Base-by-base conservation (phyloP, 345 rosid genomes). In the Microthlaspi erraticum region DNA sequence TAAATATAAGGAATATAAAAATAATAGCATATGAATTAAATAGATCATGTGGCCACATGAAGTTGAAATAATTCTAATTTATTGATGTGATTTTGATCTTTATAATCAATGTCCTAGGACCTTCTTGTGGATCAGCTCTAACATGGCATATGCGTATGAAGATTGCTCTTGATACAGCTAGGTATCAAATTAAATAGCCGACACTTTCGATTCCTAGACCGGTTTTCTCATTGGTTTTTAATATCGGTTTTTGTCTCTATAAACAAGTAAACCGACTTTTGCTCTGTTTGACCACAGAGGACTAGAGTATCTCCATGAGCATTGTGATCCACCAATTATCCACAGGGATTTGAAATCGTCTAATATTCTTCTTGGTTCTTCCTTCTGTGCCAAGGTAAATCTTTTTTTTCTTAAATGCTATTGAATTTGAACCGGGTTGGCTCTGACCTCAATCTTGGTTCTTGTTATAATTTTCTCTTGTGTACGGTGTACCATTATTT, bases 291-390 rank as follows among this genome's bases (percentile, higher is more conserved):
- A 77, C 60, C 8, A 10, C 85, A 93, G 98, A 83, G 98, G 96
- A 74, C 70, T 93, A 79, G 98, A 93, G 78, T 87, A 89, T 85
- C 84, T 93, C 36, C 98, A 93, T 56, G 96, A 89, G 74, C 94
- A 77, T 77, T 86, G 96, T 87, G 83, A 74, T 62, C 98, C 98
- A 59, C 72, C 78, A 66, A 81, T 93, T 74, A 91, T 93, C 64
- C 98, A 91, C 80, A 91, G 98, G 79, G 98, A 93, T 81, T 81
- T 93, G 81, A 93, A 93, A 86, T 85, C 97, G 0, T 92, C 97
- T 29, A 93, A 93, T 80, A 85, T 93, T 57, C 98, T 93, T 72
- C 78, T 93, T 76, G 98, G 89, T 78, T 80, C 93, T 64, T 83
- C 83, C 73, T 93, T 86, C 85, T 85, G 87, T 64, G 98, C 98